These are phyloP conservation scores for Mycena floridula DNA, from an alignment of 768 basidiomycete genomes.

Conservation along the genomic window DNA sequence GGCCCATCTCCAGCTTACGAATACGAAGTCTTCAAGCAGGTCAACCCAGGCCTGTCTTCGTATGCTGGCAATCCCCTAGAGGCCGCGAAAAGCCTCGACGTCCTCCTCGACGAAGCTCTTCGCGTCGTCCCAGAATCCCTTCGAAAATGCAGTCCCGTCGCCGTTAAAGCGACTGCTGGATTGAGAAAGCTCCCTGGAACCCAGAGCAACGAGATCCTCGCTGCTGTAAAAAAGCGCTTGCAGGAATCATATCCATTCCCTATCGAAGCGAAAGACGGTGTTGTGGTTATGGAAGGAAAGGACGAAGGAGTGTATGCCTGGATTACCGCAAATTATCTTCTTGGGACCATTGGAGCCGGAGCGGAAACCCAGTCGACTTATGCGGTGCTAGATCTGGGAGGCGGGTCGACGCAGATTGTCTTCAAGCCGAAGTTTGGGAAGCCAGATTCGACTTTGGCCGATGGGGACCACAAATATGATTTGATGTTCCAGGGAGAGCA, in stretches of 20 bases:
- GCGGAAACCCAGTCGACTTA: slow-evolving; percentile 42
- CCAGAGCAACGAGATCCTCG: slow-evolving; percentile 66
- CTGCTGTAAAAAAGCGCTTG: slow-evolving; percentile 61
- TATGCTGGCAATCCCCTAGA: slow-evolving; percentile 52
- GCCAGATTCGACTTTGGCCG: slow-evolving; percentile 21
- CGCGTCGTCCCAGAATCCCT: slow-evolving; percentile 83
- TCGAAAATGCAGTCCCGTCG: slow-evolving; percentile 59
- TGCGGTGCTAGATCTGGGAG: slow-evolving; percentile 94
- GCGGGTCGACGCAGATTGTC: slow-evolving; percentile 96
- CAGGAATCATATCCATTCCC: slow-evolving; percentile 61
- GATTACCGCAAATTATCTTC: slow-evolving; percentile 92
- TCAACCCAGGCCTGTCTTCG: slow-evolving; percentile 70
- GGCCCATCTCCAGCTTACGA: slow-evolving; percentile 70
- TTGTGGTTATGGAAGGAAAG: slow-evolving; percentile 72
- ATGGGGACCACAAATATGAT: slow-evolving; percentile 73
- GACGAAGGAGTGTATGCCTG: slow-evolving; percentile 81
- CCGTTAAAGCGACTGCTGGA: slow-evolving; percentile 91
- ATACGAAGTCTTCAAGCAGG: slow-evolving; percentile 88
- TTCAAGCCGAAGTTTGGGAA: slow-evolving; percentile 71
- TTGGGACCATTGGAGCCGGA: slow-evolving; percentile 62
- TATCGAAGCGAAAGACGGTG: slow-evolving; percentile 41
- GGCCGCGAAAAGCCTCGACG: slow-evolving; percentile 77
- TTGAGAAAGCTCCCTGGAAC: slow-evolving; percentile 61
- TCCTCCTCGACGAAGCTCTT: slow-evolving; percentile 75
- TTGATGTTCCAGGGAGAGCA: slow-evolving; percentile 53